phyloP scores from a whole-genome alignment of 75 land plant species.

The Isoetes taiwanensis region DNA sequence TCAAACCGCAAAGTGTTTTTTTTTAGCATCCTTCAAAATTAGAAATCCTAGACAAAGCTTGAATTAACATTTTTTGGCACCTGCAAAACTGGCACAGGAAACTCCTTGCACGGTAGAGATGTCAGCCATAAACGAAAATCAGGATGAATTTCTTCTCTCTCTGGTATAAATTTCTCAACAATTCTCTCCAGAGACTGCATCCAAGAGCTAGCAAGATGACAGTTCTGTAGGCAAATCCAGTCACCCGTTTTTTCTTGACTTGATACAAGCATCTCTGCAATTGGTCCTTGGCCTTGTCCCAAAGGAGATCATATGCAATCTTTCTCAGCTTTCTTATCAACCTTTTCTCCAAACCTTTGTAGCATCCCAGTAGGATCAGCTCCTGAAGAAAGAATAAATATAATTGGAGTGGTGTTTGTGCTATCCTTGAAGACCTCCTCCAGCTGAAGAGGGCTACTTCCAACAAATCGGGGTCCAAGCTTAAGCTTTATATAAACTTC shows the following conservation, averaged over 20 bases:
- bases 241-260: conserved; percentile 15
- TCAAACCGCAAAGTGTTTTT: no score
- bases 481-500: conserved; percentile 11
- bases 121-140: conserved; percentile 30
- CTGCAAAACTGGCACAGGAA: conserved; percentile 25
- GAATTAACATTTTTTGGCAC: no score
- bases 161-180: conserved; percentile 23
- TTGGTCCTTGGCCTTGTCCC: conserved; percentile 34
- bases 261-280: conserved; percentile 17
- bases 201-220: conserved; percentile 32
- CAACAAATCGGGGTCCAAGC: conserved; percentile 20
- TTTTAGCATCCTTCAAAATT: no score
- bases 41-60: no score
- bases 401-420: conserved; percentile 20
- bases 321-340: conserved; percentile 26
- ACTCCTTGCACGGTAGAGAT: conserved; percentile 20
- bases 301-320: conserved; percentile 26
- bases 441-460: conserved; percentile 16
- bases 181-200: conserved; percentile 28
- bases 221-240: conserved; percentile 32
- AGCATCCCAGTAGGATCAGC: conserved; percentile 33
- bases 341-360: conserved; percentile 25
- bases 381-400: conserved; percentile 31
- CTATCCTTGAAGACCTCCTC: conserved; percentile 29
- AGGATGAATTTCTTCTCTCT: conserved; percentile 17